Evolutionary conservation across 306 rosid genomes (phyloP).

Genomic region (Castanospermum australe): DNA sequence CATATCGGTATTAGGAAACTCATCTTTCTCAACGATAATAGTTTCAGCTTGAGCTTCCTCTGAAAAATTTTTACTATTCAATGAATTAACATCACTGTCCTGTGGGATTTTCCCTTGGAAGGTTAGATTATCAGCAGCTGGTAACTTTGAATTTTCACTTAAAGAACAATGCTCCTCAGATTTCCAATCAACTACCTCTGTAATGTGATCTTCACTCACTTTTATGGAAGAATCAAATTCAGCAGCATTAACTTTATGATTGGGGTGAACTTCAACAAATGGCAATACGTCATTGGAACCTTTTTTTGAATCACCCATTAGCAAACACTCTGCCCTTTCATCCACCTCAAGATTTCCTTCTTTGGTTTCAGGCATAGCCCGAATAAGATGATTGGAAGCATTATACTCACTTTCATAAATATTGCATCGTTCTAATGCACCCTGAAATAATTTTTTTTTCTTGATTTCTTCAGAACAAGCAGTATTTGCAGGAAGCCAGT

Average conservation of each 20-base stretch:
- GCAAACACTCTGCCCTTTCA: slow-evolving; percentile 22
- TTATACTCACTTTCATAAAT: slow-evolving; percentile 20
- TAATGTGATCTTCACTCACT: slow-evolving; percentile 21
- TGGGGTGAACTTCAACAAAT: slow-evolving; percentile 29
- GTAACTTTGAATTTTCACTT: slow-evolving; percentile 28
- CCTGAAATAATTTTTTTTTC: slow-evolving; percentile 23
- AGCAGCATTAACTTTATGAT: slow-evolving; percentile 17
- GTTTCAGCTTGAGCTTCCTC: slow-evolving; percentile 42
- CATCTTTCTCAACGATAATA: slow-evolving; percentile 19
- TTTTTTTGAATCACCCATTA: slow-evolving; percentile 22
- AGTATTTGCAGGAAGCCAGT: slow-evolving; percentile 25
- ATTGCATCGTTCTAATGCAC: slow-evolving; percentile 24
- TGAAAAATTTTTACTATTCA: slow-evolving; percentile 19
- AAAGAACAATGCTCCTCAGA: slow-evolving; percentile 31
- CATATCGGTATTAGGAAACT: slow-evolving; percentile 25
- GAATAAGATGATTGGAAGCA: slow-evolving; percentile 22
- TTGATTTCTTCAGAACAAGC: slow-evolving; percentile 34
- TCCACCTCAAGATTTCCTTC: slow-evolving; percentile 33
- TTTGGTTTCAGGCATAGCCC: slow-evolving; percentile 17
- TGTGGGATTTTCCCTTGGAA: slow-evolving; percentile 18
- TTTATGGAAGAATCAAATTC: slow-evolving; percentile 29
- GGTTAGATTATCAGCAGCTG: slow-evolving; percentile 25
- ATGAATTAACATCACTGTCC: slow-evolving; percentile 25
- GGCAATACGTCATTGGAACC: slow-evolving; percentile 29
- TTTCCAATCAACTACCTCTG: slow-evolving; percentile 22